Evolutionary conservation across 2,329 filamentous ascomycete species (phyloP).

Genomic region (Fusarium clavum): DNA sequence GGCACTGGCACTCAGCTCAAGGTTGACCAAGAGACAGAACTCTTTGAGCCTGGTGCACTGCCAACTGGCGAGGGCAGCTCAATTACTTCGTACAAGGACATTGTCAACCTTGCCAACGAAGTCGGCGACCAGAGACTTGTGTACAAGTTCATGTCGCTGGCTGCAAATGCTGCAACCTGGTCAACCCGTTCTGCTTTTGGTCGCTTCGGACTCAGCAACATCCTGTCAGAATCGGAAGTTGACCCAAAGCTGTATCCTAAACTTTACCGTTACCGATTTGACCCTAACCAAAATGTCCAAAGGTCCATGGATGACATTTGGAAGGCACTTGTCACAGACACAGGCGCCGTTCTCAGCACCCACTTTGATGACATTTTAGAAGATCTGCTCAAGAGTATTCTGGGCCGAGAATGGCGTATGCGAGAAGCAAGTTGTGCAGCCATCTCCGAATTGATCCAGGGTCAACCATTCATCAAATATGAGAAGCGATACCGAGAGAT

Average conservation of each 20-base stretch:
- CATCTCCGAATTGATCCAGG: slow-evolving; percentile 87
- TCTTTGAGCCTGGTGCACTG: slow-evolving; percentile 91
- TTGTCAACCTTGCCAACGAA: slow-evolving; percentile 94
- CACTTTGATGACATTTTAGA: slow-evolving; percentile 91
- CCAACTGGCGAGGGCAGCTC: slow-evolving; percentile 91
- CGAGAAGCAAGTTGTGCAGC: slow-evolving; percentile 93
- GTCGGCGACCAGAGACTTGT: slow-evolving; percentile 96
- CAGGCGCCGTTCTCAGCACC: slow-evolving; percentile 77
- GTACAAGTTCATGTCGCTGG: slow-evolving; percentile 98
- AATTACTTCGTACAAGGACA: slow-evolving; percentile 96
- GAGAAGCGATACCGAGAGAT: slow-evolving; percentile 86
- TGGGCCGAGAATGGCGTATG: slow-evolving; percentile 93
- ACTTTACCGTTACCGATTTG: slow-evolving; percentile 92
- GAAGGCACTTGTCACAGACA: slow-evolving; percentile 94
- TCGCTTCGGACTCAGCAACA: slow-evolving; percentile 89
- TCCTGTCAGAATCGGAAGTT: slow-evolving; percentile 86
- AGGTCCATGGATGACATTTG: slow-evolving; percentile 98
- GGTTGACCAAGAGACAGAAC: slow-evolving; percentile 88
- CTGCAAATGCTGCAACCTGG: slow-evolving; percentile 96
- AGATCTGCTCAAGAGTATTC: slow-evolving; percentile 85
- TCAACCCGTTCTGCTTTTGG: slow-evolving; percentile 97
- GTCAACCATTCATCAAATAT: slow-evolving; percentile 79
- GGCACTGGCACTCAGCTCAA: slow-evolving; percentile 80
- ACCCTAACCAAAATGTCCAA: slow-evolving; percentile 93
- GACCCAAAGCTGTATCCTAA: slow-evolving; percentile 97